phyloP scores from a whole-genome alignment of 1,139 yeast species.

The Nakaseomyces kungkrabaensis region DNA sequence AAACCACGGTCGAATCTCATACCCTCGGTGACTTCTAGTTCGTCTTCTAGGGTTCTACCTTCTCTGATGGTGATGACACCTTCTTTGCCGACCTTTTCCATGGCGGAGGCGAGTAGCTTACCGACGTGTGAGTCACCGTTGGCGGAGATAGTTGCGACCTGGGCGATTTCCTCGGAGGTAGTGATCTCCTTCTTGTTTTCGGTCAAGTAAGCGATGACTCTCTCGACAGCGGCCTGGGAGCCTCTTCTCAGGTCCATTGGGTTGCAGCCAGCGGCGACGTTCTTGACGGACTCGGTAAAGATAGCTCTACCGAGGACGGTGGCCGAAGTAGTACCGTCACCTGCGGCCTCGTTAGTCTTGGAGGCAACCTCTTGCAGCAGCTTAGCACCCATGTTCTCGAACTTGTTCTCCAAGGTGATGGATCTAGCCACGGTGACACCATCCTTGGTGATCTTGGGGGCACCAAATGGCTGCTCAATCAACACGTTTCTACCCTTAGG shows the following conservation, averaged over 20 bases:
- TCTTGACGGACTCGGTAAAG: slow-evolving; percentile 94
- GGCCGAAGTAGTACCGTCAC: slow-evolving; percentile 99
- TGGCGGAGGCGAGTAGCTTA: slow-evolving; percentile 84
- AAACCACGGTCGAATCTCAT: slow-evolving; percentile 99
- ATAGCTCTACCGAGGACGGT: slow-evolving; percentile 95
- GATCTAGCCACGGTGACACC: slow-evolving; percentile 98
- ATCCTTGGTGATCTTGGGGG: slow-evolving; percentile 98
- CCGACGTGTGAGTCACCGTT: slow-evolving; percentile 96
- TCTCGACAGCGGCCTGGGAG: slow-evolving; percentile 96
- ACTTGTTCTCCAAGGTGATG: slow-evolving; percentile 78
- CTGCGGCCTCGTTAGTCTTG: slow-evolving; percentile 96
- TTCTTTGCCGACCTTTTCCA: slow-evolving; percentile 99
- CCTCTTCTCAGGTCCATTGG: slow-evolving; percentile 99
- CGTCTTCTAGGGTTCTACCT: slow-evolving; percentile 95
- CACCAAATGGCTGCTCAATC: slow-evolving; percentile 93
- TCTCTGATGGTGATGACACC: slow-evolving; percentile 98
- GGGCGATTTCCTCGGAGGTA: slow-evolving; percentile 94
- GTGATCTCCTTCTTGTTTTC: slow-evolving; percentile 93
- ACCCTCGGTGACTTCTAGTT: slow-evolving; percentile 97
- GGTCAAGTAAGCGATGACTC: slow-evolving; percentile 82
- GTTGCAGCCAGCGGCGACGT: slow-evolving; percentile 98
- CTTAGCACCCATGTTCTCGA: slow-evolving; percentile 91
- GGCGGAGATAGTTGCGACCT: slow-evolving; percentile 97
- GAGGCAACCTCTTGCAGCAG: slow-evolving; percentile 96
- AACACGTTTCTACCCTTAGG: slow-evolving; percentile 98